phyloP scores from a whole-genome alignment of 139 green algal species.

The Coelastrella sp. region DNA sequence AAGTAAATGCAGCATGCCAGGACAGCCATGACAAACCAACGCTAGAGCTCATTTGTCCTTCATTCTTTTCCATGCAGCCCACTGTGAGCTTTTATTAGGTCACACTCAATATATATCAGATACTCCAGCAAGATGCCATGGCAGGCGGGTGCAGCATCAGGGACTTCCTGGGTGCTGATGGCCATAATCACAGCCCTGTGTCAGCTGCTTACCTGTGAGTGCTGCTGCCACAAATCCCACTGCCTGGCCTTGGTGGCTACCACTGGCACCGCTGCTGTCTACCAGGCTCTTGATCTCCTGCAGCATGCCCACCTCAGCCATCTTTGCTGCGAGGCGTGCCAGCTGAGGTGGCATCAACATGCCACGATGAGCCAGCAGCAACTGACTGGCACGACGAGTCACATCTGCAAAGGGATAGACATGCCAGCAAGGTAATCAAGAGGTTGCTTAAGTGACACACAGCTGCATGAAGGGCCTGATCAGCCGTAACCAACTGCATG shows the following conservation, averaged over 20 bases:
- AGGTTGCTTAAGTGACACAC: too few species aligned
- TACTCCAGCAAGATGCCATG: too few species aligned
- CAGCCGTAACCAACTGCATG: too few species aligned
- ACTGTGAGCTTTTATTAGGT: neutral
- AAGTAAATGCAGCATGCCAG: neutral
- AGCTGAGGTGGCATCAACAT: constrained; percentile 39
- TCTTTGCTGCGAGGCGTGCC: constrained; percentile 43
- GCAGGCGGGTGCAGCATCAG: too few species aligned
- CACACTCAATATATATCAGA: too few species aligned
- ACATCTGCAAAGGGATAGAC: constrained; percentile 17
- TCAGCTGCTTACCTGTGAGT: constrained; percentile 24
- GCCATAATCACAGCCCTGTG: too few species aligned
- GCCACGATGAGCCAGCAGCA: constrained; percentile 44
- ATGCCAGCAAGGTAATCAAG: neutral
- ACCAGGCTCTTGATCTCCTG: constrained; percentile 31
- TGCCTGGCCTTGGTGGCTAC: constrained; percentile 40
- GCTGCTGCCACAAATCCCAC: constrained; percentile 45
- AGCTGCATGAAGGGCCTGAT: too few species aligned
- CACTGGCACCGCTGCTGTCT: constrained; percentile 11
- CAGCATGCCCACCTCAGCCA: constrained; percentile 46
- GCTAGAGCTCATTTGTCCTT: neutral
- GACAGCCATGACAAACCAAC: neutral
- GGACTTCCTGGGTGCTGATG: too few species aligned
- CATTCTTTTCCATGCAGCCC: neutral
- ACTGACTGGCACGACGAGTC: constrained; percentile 10